These are phyloP conservation scores for Physcomitrellopsis africana DNA, from an alignment of 225 moss, liverwort and hornwort genomes.

Conservation along the genomic window DNA sequence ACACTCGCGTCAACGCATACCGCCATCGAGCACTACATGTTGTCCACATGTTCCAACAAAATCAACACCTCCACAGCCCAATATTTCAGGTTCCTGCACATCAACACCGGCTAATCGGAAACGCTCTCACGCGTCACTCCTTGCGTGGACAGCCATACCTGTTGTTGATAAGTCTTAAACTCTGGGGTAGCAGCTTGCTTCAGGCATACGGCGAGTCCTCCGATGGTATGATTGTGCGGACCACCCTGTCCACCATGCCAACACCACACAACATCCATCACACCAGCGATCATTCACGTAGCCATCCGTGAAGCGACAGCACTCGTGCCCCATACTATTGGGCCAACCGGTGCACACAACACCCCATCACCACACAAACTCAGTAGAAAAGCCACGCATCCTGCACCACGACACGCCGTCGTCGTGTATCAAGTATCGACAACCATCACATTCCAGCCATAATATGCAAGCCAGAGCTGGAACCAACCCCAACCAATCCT, in stretches of 20 bases:
- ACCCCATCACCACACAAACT: too few species aligned
- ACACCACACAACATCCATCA: not conserved
- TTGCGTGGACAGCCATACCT: conserved; percentile 44
- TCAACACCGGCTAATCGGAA: not conserved
- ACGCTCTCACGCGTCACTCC: not conserved
- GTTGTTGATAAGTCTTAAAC: conserved; percentile 73
- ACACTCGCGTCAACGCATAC: not conserved
- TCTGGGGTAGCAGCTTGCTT: conserved; percentile 73
- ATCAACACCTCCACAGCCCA: not conserved
- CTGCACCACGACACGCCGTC: too few species aligned
- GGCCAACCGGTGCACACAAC: too few species aligned
- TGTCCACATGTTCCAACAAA: not conserved
- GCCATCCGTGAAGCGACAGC: too few species aligned
- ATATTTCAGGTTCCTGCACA: not conserved
- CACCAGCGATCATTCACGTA: not conserved
- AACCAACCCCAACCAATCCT: not conserved
- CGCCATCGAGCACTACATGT: not conserved
- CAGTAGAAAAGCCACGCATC: too few species aligned
- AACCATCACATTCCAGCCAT: too few species aligned
- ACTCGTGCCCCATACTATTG: too few species aligned
- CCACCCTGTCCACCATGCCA: conserved; percentile 59
- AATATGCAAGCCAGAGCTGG: not conserved
- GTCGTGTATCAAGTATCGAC: not conserved
- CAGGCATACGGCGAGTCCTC: conserved; percentile 82
- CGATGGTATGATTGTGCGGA: conserved; percentile 92